Percentiles rank a stretch among this genome's conserved stretches.
Evolutionary conservation across 179 eudicot genomes (phyloP).

Genomic region (Heliamphora pulchella): DNA sequence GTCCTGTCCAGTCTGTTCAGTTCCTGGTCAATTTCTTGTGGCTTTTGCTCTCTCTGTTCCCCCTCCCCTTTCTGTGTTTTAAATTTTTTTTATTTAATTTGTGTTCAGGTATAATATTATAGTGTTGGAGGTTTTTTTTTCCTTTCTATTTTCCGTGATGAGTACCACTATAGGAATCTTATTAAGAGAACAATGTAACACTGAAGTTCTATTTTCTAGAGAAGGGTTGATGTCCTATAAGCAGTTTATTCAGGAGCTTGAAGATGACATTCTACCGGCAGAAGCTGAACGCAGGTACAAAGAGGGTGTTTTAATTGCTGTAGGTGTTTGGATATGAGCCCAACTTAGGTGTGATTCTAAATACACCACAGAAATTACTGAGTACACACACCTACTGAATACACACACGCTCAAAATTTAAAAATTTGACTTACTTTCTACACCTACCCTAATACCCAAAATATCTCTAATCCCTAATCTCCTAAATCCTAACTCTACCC

Average conservation of each 20-base stretch:
- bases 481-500: too few relatives aligned
- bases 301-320: constrained; percentile 11
- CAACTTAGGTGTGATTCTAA: not conserved
- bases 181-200: not conserved
- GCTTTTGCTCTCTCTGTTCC: not conserved
- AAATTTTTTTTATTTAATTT: not conserved
- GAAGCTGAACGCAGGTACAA: constrained; percentile 96
- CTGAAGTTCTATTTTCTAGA: constrained; percentile 28
- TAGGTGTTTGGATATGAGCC: constrained; percentile 4
- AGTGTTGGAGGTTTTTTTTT: not conserved
- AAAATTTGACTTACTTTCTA: too few relatives aligned
- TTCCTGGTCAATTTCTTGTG: not conserved
- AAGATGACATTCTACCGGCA: constrained; percentile 87
- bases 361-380: too few relatives aligned
- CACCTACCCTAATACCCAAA: too few relatives aligned
- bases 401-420: too few relatives aligned
- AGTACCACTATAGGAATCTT: not conserved
- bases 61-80: not conserved
- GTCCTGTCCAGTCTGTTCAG: not conserved
- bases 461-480: too few relatives aligned
- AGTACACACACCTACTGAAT: too few relatives aligned
- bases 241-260: constrained; percentile 99
- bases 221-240: constrained; percentile 97
- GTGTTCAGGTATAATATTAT: not conserved
- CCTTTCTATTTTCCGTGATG: not conserved